Evolutionary conservation across 345 rosid genomes (phyloP).

Genomic region (Salix dunnii): DNA sequence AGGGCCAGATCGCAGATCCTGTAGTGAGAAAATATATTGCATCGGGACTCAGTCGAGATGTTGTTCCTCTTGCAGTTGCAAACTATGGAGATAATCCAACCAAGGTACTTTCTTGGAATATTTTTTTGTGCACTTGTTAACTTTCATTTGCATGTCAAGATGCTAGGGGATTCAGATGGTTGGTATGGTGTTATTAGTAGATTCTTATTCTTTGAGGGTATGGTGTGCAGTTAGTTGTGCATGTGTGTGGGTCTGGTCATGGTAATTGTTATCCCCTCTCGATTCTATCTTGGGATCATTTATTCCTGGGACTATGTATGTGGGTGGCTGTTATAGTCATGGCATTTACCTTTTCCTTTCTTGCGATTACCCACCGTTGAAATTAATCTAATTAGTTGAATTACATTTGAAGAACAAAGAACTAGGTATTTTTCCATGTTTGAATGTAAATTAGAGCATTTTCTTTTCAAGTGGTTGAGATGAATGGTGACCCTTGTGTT

Average conservation of each 20-base stretch:
- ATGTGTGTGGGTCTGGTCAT: background rate
- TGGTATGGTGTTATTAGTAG: background rate
- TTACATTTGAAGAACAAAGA: background rate
- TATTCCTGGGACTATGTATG: background rate
- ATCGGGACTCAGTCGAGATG: constrained; percentile 61
- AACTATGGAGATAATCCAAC: constrained; percentile 84
- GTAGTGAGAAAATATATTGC: constrained; percentile 63
- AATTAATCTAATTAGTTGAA: background rate
- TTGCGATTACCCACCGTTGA: background rate
- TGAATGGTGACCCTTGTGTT: background rate
- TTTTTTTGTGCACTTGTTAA: background rate
- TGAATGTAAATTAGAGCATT: background rate
- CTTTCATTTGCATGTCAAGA: background rate
- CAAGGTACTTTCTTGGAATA: constrained; percentile 40
- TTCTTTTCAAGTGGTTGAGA: background rate
- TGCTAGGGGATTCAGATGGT: background rate
- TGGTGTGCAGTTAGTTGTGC: background rate
- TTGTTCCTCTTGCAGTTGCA: constrained; percentile 67
- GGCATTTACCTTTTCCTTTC: background rate
- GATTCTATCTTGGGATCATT: background rate
- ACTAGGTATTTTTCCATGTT: background rate
- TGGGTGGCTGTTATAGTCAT: background rate
- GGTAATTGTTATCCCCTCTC: background rate
- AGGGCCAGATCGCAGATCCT: constrained; percentile 59
- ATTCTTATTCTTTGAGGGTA: background rate